Conservation (phyloP, 805 yeast genomes). For the Wickerhamomyces canadensis region DNA sequence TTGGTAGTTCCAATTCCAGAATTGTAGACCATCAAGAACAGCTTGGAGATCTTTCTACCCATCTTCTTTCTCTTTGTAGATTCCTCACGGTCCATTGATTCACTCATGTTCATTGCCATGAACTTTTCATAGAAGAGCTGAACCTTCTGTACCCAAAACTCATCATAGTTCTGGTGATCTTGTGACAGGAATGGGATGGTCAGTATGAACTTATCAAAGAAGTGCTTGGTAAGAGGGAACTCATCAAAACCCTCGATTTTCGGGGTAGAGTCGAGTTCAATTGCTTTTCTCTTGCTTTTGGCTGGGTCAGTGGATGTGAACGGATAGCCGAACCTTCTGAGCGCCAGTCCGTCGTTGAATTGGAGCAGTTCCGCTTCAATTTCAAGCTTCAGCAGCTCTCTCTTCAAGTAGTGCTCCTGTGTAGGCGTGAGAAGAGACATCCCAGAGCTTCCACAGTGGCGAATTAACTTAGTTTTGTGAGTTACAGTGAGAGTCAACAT, state of each 20-base stretch:
- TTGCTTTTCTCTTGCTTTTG: neutral
- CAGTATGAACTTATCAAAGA: slow-evolving; percentile 55
- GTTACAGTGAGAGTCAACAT: too few species aligned
- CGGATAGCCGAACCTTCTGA: slow-evolving; percentile 74
- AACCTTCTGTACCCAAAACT: slow-evolving; percentile 75
- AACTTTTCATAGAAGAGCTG: slow-evolving; percentile 81
- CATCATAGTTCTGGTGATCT: slow-evolving; percentile 36
- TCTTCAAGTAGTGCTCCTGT: slow-evolving; percentile 84
- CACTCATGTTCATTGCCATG: slow-evolving; percentile 64
- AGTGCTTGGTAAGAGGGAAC: slow-evolving; percentile 66
- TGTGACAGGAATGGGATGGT: slow-evolving; percentile 70
- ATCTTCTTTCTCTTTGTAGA: slow-evolving; percentile 64
- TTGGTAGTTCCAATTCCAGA: slow-evolving; percentile 63
- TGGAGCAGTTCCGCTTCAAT: slow-evolving; percentile 55
- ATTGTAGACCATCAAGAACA: slow-evolving; percentile 64
- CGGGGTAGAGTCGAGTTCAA: slow-evolving; percentile 14
- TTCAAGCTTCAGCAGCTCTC: slow-evolving; percentile 65
- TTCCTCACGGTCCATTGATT: slow-evolving; percentile 70
- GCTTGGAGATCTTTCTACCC: slow-evolving; percentile 53
- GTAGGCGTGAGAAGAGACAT: slow-evolving; percentile 38
- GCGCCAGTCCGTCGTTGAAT: slow-evolving; percentile 54
- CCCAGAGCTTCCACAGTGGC: neutral
- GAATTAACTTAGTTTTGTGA: neutral
- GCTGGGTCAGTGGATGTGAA: slow-evolving; percentile 47
- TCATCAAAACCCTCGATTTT: slow-evolving; percentile 11